Percentiles rank a stretch among this genome's conserved stretches.
Conservation (phyloP, 257 asterid species). For the Solanum gandarillasii region DNA sequence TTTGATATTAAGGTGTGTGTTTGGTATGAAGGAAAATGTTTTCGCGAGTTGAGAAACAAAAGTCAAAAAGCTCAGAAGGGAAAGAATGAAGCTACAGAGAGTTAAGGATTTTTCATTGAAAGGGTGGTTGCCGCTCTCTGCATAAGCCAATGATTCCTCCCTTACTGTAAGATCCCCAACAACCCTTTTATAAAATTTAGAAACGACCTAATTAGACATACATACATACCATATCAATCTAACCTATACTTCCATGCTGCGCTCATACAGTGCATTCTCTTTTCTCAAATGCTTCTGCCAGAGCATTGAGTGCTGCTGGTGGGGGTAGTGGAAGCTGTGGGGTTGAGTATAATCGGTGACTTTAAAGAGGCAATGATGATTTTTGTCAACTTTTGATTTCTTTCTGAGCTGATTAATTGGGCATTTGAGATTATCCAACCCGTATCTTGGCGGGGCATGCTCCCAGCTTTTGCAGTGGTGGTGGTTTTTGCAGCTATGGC, state of each 20-base stretch:
- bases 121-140: slow-evolving; percentile 40
- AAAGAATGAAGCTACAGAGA: neutral
- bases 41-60: neutral
- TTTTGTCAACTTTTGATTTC: neutral
- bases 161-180: neutral
- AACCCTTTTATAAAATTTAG: neutral
- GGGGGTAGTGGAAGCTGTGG: neutral
- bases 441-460: neutral
- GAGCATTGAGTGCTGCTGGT: neutral
- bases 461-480: neutral
- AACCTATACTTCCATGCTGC: neutral
- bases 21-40: neutral
- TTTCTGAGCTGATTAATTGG: neutral
- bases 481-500: slow-evolving; percentile 7
- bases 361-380: slow-evolving; percentile 6
- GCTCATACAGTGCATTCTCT: neutral
- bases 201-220: neutral
- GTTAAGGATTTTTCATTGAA: slow-evolving; percentile 1
- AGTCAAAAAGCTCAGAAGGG: neutral
- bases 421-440: neutral
- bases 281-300: neutral
- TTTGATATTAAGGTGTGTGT: neutral
- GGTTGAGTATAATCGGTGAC: neutral
- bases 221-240: neutral
- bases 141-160: neutral